Evolutionary conservation across 73 alveolate species (phyloP).

Genomic region (Paramecium caudatum): DNA sequence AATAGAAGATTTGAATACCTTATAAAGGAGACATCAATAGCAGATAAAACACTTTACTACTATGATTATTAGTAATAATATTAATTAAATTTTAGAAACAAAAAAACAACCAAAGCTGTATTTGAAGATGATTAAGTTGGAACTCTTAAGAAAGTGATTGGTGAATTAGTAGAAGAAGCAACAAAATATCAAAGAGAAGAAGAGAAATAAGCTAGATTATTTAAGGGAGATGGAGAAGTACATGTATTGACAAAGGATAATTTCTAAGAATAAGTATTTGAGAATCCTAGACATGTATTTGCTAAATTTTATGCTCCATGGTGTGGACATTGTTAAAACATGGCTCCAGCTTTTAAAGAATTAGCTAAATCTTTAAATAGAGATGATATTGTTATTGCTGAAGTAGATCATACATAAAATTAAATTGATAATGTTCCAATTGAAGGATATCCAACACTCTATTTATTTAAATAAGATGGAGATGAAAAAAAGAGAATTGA

Average conservation of each 20-base stretch:
- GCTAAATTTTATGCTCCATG: slow-evolving; percentile 98
- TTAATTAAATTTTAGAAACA: neutral
- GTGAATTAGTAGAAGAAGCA: neutral
- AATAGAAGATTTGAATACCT: neutral
- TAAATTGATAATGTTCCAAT: slow-evolving; percentile 74
- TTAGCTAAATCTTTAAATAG: slow-evolving; percentile 83
- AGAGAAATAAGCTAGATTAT: neutral
- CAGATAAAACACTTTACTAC: neutral
- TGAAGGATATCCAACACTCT: slow-evolving; percentile 81
- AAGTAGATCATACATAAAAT: slow-evolving; percentile 77
- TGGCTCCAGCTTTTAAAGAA: slow-evolving; percentile 94
- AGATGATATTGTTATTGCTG: slow-evolving; percentile 79
- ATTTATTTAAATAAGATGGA: slow-evolving; percentile 37
- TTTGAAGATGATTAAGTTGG: neutral
- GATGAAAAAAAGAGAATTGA: neutral
- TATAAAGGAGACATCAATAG: neutral
- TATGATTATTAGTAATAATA: neutral
- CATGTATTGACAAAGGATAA: neutral
- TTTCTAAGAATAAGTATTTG: slow-evolving; percentile 89
- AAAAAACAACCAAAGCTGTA: neutral
- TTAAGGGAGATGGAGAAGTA: slow-evolving; percentile 18
- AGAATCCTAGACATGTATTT: slow-evolving; percentile 91
- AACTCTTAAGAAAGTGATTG: neutral
- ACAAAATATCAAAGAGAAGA: neutral
- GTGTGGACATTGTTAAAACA: slow-evolving; percentile 99